A percentile compares a stretch with the other conserved stretches of the same genome.
phyloP scores from a whole-genome alignment of 805 yeast species.

The Saturnispora halmiae region DNA sequence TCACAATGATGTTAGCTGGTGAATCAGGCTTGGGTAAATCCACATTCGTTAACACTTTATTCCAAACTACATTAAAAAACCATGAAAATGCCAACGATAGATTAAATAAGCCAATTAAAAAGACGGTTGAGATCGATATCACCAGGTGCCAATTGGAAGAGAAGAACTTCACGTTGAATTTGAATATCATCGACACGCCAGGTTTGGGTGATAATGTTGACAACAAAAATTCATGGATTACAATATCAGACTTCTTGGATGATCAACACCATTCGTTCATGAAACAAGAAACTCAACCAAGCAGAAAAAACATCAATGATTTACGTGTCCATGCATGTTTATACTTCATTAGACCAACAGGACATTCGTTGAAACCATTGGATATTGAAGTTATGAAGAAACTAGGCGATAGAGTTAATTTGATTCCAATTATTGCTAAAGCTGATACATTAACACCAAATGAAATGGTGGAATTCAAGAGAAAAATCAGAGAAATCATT shows the following conservation, averaged over 20 bases:
- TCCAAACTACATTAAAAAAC: constrained; percentile 62
- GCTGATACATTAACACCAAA: constrained; percentile 73
- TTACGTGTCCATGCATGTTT: constrained; percentile 85
- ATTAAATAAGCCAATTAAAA: constrained; percentile 50
- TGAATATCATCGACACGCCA: constrained; percentile 85
- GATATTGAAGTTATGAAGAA: constrained; percentile 87
- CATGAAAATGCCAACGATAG: constrained; percentile 47
- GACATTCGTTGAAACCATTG: constrained; percentile 76
- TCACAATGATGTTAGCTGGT: constrained; percentile 81
- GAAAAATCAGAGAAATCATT: constrained; percentile 71
- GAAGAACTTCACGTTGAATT: constrained; percentile 65
- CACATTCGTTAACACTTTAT: constrained; percentile 80
- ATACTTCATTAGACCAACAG: constrained; percentile 86
- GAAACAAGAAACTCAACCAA: constrained; percentile 93
- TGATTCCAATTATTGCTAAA: constrained; percentile 84
- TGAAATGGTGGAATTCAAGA: constrained; percentile 62
- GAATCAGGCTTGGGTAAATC: constrained; percentile 89
- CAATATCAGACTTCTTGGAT: constrained; percentile 79
- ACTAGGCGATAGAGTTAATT: constrained; percentile 67
- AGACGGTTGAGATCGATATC: constrained; percentile 72
- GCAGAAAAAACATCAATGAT: constrained; percentile 57
- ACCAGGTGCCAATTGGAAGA: constrained; percentile 77
- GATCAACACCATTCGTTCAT: constrained; percentile 82
- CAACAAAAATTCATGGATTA: constrained; percentile 79
- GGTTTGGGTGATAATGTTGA: constrained; percentile 90